These are phyloP conservation scores for Krasilnikovozyma curviuscula DNA, from an alignment of 768 basidiomycete genomes.

Conservation along the genomic window DNA sequence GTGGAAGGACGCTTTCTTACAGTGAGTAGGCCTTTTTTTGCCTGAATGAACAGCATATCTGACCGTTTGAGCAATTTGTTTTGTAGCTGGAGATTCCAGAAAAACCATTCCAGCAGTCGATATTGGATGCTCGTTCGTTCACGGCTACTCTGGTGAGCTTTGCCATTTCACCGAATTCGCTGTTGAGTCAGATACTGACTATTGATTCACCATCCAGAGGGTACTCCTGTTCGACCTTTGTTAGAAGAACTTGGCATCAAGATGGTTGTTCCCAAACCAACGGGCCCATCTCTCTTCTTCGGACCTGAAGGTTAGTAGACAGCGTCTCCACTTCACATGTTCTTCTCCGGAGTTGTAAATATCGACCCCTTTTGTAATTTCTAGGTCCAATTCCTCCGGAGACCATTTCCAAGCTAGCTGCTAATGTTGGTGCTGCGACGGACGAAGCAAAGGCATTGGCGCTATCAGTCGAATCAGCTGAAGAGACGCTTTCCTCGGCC, in stretches of 20 bases:
- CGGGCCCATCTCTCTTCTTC: constrained; percentile 2
- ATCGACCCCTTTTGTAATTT: neutral
- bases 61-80: neutral
- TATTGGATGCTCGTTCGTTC: constrained; percentile 8
- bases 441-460: constrained; percentile 2
- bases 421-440: neutral
- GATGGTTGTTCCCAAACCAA: constrained; percentile 6
- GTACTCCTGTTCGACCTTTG: constrained; percentile 3
- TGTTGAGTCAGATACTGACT: too few relatives aligned
- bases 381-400: neutral
- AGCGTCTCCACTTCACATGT: neutral
- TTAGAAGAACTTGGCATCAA: constrained; percentile 9
- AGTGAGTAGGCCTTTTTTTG: too few relatives aligned
- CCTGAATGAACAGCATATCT: neutral
- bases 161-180: too few relatives aligned
- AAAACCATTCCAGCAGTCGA: constrained; percentile 1
- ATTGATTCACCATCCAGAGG: too few relatives aligned
- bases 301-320: constrained; percentile 3
- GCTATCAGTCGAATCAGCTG: too few relatives aligned
- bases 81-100: neutral
- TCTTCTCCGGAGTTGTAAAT: neutral
- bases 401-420: neutral
- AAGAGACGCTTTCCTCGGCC: too few relatives aligned
- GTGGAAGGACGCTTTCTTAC: neutral
- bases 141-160: constrained; percentile 7